These are phyloP conservation scores for Phytophthora tentaculata DNA, from an alignment of 352 stramenopile species.

Conservation along the genomic window DNA sequence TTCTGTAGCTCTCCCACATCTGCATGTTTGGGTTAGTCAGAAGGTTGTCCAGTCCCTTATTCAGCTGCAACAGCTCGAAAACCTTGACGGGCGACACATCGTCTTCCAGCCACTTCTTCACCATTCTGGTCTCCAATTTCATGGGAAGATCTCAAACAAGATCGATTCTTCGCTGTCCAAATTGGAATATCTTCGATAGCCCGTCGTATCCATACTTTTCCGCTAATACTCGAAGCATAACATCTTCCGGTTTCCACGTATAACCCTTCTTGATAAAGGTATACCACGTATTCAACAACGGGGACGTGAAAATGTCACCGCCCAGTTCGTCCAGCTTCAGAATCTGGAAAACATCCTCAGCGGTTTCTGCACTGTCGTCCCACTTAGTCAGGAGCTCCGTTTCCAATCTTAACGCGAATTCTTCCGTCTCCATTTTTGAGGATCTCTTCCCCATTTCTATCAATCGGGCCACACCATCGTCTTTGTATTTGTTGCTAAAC, in stretches of 20 bases:
- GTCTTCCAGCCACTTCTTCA: neutral
- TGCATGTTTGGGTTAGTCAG: neutral
- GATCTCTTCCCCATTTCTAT: neutral
- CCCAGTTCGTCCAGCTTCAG: constrained; percentile 8
- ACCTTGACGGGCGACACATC: neutral
- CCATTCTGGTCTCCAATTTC: neutral
- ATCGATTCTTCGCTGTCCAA: neutral
- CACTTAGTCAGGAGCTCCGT: neutral
- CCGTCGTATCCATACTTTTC: neutral
- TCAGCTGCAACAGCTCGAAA: neutral
- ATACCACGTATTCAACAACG: constrained; percentile 1
- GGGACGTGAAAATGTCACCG: neutral
- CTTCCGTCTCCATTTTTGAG: no score
- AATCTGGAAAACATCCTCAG: constrained; percentile 3
- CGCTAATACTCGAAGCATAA: neutral
- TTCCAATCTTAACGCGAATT: neutral
- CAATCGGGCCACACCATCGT: constrained; percentile 6
- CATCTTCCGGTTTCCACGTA: neutral
- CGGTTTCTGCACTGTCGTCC: neutral
- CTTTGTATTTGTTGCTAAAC: constrained; percentile 9
- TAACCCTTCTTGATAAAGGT: neutral
- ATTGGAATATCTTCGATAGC: neutral
- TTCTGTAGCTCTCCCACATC: neutral
- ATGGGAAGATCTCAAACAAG: neutral
- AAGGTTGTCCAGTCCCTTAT: neutral